phyloP scores from a whole-genome alignment of 768 basidiomycete genomes.

The Asterophora parasitica region DNA sequence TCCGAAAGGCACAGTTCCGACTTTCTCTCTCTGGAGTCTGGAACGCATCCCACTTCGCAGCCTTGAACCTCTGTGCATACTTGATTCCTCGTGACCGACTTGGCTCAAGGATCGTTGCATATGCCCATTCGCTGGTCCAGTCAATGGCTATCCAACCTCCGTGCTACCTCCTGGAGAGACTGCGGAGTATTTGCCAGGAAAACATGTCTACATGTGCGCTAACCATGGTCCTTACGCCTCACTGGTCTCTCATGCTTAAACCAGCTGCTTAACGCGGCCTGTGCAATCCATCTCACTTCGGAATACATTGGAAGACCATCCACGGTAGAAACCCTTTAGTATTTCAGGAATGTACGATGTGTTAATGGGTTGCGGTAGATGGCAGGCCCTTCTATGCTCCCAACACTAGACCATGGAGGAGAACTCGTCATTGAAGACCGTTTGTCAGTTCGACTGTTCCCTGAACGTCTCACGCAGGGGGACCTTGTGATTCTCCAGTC shows the following conservation, averaged over 20 bases:
- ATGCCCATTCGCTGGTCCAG: constrained; percentile 1
- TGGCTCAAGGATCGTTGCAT: not conserved
- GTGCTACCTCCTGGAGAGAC: constrained; percentile 14
- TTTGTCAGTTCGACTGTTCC: constrained; percentile 47
- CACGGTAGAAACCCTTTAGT: constrained; percentile 32
- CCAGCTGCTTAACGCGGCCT: constrained; percentile 51
- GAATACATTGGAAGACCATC: constrained; percentile 57
- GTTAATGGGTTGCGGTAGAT: constrained; percentile 38
- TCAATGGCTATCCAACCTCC: constrained; percentile 9
- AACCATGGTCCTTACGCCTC: not conserved
- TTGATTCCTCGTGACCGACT: constrained; percentile 1
- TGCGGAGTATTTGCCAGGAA: constrained; percentile 15
- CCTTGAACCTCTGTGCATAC: not conserved
- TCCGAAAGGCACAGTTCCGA: too few species aligned
- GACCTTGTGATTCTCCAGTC: constrained; percentile 73
- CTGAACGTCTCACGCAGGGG: constrained; percentile 55
- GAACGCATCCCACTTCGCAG: too few species aligned
- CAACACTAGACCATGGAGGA: constrained; percentile 56
- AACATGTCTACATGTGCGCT: constrained; percentile 17
- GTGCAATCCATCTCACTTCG: constrained; percentile 57
- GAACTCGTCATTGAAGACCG: constrained; percentile 65
- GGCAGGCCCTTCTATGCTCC: constrained; percentile 76
- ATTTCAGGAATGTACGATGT: not conserved
- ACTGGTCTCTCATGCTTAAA: not conserved
- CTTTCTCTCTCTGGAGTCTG: too few species aligned